Evolutionary conservation across 768 basidiomycete species (phyloP), one percentile per base, ranked within the genome.

Genomic region (Pleurotus cornucopiae): DNA sequence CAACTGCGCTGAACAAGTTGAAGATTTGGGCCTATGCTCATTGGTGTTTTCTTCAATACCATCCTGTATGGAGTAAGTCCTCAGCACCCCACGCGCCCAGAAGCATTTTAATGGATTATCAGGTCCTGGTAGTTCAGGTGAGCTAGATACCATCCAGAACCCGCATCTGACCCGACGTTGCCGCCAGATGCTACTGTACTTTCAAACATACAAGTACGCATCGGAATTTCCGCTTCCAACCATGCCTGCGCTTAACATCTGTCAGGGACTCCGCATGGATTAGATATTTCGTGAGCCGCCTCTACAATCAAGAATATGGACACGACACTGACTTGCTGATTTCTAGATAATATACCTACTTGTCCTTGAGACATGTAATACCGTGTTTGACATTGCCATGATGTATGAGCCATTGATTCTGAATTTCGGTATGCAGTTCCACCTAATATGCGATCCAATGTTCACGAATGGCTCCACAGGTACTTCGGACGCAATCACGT

Each of bases 371-470:
- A 71, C 71, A 0, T 38, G 62, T 38, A 76, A 76, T 54, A 73
- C 73, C 2, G 68, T 39, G 0, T 64, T 69, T 34, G 69, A 71
- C 54, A 72, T 75, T 23, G 69, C 62, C 5, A 65, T 75, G 34
- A 64, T 74, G 55, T 76, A 73, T 56, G 69, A 76, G 57, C 75
- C 73, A 18, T 60, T 76, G 11, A 66, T 76, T 23, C 61, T 73
- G 9, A 63, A 69, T 16, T 74, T 65, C 56, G 75, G 75, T 72
- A 34, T 39, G 11, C n/a, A 1, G 21, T 23, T 20, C 23, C 16
- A 26, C 23, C 25, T 47, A 7, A 16, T 3, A n/a, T 9, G 16
- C 7, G 7, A n/a, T 16, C 43, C 46, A 20, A 7, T 14, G 21
- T 5, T 47, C 7, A 23, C 21, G 46, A 47, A 11, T 25, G 23